Base-by-base conservation (phyloP, 169 alveolate genomes). In the Eimeria zaria region DNA sequence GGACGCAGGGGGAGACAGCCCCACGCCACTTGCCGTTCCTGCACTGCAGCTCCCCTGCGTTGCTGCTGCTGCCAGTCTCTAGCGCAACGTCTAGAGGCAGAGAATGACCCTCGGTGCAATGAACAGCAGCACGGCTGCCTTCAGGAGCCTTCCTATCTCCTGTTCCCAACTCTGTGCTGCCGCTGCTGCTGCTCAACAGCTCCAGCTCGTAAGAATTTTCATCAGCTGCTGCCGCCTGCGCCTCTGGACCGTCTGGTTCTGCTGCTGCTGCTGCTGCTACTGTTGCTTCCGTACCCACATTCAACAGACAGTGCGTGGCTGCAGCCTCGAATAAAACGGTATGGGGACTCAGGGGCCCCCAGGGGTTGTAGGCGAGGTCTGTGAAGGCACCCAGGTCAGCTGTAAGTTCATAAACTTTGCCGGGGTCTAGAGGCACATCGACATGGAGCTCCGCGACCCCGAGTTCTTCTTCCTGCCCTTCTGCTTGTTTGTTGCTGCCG, bases 321-420 rank as follows among this genome's bases (percentile, higher is more conserved):
- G 55, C 92, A 4, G 92, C 80, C 41, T 33, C 53, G 39, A 84
- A 84, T 3, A 67, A 22, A 22, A 84, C 92, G 7, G 62, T 60
- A 6, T 84, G 55, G 51, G 92, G 58, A 2, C 94, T 97, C 6
- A 97, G 97, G 62, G 97, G 97, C 64, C 98, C 98, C 98, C 97
- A 96, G 2, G 98, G 98, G 71, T 97, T 96, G 97, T 97, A 97
- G n/a, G 97, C 81, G 20, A 96, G 76, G 71, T 97, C 98, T 46
- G 98, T 96, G 62, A 97, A 67, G 44, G 97, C 97, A 41, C 98
- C 98, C 44, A 95, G 76, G 39, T 97, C 97, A 0, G 92, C 97
- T 11, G 95, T 87, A 64, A 97, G 91, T 74, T 96, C 97, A 95
- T 97, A 97, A 14, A 69, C 95, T 73, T 96, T 94, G 9, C 98